Conservation (phyloP, 192 early-diverging fungal species). For the Phlyctochytrium bullatum region DNA sequence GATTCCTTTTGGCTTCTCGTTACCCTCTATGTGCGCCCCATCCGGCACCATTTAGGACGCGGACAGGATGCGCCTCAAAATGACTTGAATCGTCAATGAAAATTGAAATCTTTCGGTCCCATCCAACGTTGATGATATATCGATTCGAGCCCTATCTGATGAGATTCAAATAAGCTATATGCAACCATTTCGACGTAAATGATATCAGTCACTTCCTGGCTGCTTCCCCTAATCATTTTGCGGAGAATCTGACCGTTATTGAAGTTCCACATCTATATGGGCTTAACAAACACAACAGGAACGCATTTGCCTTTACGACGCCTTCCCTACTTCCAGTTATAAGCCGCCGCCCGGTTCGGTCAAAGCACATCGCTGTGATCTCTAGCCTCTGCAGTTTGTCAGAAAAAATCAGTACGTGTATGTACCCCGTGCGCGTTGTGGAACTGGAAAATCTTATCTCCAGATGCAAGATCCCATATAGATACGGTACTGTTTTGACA, state of each 20-base stretch:
- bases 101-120: conserved; percentile 57
- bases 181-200: conserved; percentile 56
- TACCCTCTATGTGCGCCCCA: conserved; percentile 44
- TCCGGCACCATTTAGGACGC: conserved; percentile 46
- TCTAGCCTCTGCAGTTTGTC: conserved; percentile 46
- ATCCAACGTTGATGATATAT: conserved; percentile 59
- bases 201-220: conserved; percentile 52
- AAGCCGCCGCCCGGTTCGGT: conserved; percentile 49
- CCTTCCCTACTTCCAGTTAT: conserved; percentile 62
- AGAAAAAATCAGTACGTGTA: neutral
- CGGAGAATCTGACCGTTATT: conserved; percentile 64
- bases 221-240: conserved; percentile 48
- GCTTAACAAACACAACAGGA: neutral
- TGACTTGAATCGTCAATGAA: conserved; percentile 56
- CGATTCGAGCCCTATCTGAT: conserved; percentile 43
- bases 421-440: conserved; percentile 58
- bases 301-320: conserved; percentile 40
- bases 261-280: conserved; percentile 65
- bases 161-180: neutral
- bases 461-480: conserved; percentile 55
- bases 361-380: conserved; percentile 64
- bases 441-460: conserved; percentile 60
- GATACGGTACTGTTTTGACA: conserved; percentile 51
- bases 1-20: conserved; percentile 11
- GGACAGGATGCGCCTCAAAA: conserved; percentile 50